Base-by-base conservation (phyloP, 176 grass and related monocot genomes). In the Oryza nivara region DNA sequence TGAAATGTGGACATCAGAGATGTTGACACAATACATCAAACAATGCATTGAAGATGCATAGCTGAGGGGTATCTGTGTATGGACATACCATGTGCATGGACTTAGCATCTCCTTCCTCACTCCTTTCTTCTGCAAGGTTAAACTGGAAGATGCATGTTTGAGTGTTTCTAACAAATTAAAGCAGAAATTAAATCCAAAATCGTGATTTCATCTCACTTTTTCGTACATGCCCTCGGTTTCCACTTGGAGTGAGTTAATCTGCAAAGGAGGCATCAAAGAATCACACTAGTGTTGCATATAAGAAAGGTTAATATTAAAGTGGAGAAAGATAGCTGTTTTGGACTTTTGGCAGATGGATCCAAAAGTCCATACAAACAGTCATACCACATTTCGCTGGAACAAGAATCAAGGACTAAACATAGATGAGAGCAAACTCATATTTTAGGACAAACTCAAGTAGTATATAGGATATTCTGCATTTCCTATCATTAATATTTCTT, bases 121-220 rank as follows among this genome's bases (percentile, higher is more conserved):
- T 88, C 79, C 74, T 95, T 87, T 95, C 96, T 61, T 98, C 96
- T 93, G 89, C 85, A 81, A 93, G 74, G 13, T 78, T 87, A 93
- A 95, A 83, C 82, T 90, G 83, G 72, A 83, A 85, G 54, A 81
- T 81, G 54, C 43, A 93, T 76, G 76, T 82, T 67, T 83, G 71
- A 74, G 70, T 89, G 67, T 23, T 52, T 87, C 28, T 36, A 84
- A 65, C 41, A 86, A 68, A 36, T 83, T 84, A 51, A 82, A 74
- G 75, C 30, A 80, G 41, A 70, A 67, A 11, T 44, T 80, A 85
- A 88, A 73, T 12, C 46, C 41, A 79, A 61, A 86, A 87, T 68
- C 32, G 3, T 78, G 66, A 43, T 38, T 67, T 51, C 74, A 70
- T 81, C 82, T 87, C 84, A 98, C 96, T 84, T 98, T 91, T 68